Base-by-base conservation (phyloP, 495 filamentous ascomycete genomes). In the Penicillium salamii region DNA sequence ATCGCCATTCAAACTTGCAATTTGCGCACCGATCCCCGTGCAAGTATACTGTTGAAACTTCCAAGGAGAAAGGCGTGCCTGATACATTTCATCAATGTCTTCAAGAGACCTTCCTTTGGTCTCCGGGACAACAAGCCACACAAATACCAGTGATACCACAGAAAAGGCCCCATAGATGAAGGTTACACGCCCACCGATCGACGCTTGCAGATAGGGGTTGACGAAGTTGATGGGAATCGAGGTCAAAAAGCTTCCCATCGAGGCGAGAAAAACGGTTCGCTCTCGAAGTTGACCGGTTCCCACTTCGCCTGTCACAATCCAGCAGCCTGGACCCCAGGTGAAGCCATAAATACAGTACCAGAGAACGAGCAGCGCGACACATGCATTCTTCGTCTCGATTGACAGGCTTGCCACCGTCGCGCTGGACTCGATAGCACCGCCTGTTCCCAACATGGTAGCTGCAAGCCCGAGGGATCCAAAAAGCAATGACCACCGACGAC, bases 1-100 rank as follows among this genome's bases (percentile, higher is more conserved):
- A 8, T 26, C 23, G 23, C 23, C 8, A 8, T 8, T 8, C 23
- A 26, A 8, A 26, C 23, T 26, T 8, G 23, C 23, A 26, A 26
- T 26, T 8, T 26, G 23, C 23, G 23, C 23, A 26, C 23, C 23
- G 23, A 41, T 41, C 3, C 38, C 18, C 5, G 38, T 17, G 18
- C 19, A 41, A 13, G 21, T 18, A 18, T 20, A 41, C 15, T 41
- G 20, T n/a, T 41, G 15, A 7, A 41, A 26, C 5, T 41, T 20
- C 18, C 38, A 41, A 7, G 38, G 20, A 7, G 38, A 14, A 41
- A 19, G 5, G 18, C 24, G 15, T 19, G 23, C 18, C 19, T 42
- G 40, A 11, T 21, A 42, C 40, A 42, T 42, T 20, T 42, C 40
- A 42, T 42, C 40, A 17, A 42, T 21, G 11, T 42, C 40, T 28